Evolutionary conservation across 2,329 filamentous ascomycete genomes (phyloP).

Genomic region (Truncatella angustata): DNA sequence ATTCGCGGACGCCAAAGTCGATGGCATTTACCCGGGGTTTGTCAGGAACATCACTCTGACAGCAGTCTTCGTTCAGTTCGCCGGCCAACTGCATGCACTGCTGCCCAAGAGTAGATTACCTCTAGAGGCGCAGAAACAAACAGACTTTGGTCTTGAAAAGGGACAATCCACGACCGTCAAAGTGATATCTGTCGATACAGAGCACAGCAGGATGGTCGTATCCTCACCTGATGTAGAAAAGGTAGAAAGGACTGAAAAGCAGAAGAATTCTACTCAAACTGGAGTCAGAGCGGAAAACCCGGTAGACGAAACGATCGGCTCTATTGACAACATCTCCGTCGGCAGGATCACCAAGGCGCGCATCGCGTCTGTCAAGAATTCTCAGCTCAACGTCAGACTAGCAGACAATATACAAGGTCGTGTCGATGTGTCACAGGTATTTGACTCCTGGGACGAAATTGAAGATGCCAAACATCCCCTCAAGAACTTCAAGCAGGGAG

Average conservation of each 20-base stretch:
- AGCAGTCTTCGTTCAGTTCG: constrained; percentile 87
- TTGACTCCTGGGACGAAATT: constrained; percentile 86
- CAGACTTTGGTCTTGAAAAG: constrained; percentile 76
- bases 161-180: constrained; percentile 73
- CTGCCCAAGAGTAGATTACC: constrained; percentile 77
- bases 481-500: constrained; percentile 68
- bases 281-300: constrained; percentile 41
- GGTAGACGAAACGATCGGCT: constrained; percentile 62
- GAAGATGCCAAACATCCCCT: constrained; percentile 78
- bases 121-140: constrained; percentile 63
- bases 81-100: constrained; percentile 71
- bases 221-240: constrained; percentile 45
- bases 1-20: constrained; percentile 70
- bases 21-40: constrained; percentile 71
- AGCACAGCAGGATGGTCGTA: constrained; percentile 65
- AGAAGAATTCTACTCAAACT: constrained; percentile 28
- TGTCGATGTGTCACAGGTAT: constrained; percentile 87
- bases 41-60: constrained; percentile 80
- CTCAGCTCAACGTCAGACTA: constrained; percentile 87
- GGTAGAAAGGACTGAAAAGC: constrained; percentile 38
- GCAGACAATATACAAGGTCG: constrained; percentile 89
- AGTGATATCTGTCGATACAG: constrained; percentile 69
- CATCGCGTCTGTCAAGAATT: constrained; percentile 82
- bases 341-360: constrained; percentile 74
- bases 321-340: constrained; percentile 69